Base-by-base conservation (phyloP, 2,329 filamentous ascomycete genomes). In the Calonectria hawksworthii region DNA sequence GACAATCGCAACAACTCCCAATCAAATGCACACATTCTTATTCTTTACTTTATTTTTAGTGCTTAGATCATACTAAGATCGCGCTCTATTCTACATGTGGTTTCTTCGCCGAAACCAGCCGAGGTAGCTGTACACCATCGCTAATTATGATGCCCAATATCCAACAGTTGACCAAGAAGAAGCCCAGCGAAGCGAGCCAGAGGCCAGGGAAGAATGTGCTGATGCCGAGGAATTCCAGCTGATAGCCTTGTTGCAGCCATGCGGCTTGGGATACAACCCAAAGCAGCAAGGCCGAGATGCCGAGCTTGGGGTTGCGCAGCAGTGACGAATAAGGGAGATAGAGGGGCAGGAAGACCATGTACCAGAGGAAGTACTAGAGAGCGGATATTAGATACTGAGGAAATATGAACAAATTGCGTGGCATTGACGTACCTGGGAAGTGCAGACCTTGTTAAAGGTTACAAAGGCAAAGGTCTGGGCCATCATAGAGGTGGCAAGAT, bases 401-500 rank as follows among this genome's bases (percentile, higher is more conserved):
- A 56, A 26, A 23, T 11, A 21, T 47, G 13, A 14, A n/a, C 44
- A 50, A 47, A 10, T 4, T 16, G 26, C 52, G 26, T 23, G 44
- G 70, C 23, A 30, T 0, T 26, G 54, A 83, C 90, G 77, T 90
- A 97, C 95, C 90, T 99, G 96, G 82, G 96, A 98, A 4, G 97
- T 99, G 89, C 96, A 99, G 76, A 99, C 97, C 87, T 99, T 99
- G 87, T 99, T 99, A 80, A 99, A 99, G 0, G 96, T 93, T 5
- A 99, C 97, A 85, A 99, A 99, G 0, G 96, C 95, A 86, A 98
- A 98, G 0, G 97, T 99, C 86, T 99, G 97, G 5, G 95, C 95
- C 75, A 99, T 91, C 94, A 99, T 96, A 7, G 95, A 93, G 0
- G 93, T 91, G 0, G 96, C 90, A 0, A 99, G 90, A 80, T 97